Conservation (phyloP, 345 rosid genomes). For the Heritiera fomes region DNA sequence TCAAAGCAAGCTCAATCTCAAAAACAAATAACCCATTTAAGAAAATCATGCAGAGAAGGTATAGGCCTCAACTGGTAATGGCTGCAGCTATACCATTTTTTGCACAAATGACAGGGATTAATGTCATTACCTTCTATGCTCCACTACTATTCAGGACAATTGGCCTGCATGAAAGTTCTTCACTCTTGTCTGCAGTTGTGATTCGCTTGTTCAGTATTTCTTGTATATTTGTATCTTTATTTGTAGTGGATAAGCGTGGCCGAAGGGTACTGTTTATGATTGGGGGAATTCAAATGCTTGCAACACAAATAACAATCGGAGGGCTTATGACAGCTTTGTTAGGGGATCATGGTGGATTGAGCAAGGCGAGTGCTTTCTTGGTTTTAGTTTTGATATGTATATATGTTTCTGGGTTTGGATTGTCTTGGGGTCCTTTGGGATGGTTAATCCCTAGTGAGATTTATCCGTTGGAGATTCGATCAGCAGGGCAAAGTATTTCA, state of each 20-base stretch:
- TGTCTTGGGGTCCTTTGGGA: slow-evolving; percentile 74
- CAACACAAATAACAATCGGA: slow-evolving; percentile 56
- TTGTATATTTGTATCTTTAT: slow-evolving; percentile 57
- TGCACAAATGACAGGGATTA: slow-evolving; percentile 74
- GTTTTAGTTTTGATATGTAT: slow-evolving; percentile 44
- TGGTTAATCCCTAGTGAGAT: slow-evolving; percentile 73
- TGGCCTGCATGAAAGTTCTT: slow-evolving; percentile 61
- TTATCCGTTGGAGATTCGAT: slow-evolving; percentile 50
- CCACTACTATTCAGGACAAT: slow-evolving; percentile 67
- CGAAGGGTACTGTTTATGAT: slow-evolving; percentile 48
- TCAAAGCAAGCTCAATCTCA: slow-evolving; percentile 38
- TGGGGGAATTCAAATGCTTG: slow-evolving; percentile 64
- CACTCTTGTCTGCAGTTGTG: slow-evolving; percentile 54
- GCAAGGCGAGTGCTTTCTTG: slow-evolving; percentile 30
- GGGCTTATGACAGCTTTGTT: slow-evolving; percentile 44
- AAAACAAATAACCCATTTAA: slow-evolving; percentile 40
- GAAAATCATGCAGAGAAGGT: slow-evolving; percentile 44
- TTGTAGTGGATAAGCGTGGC: slow-evolving; percentile 59
- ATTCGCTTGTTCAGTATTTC: slow-evolving; percentile 47
- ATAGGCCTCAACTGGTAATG: slow-evolving; percentile 70
- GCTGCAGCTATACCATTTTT: slow-evolving; percentile 67
- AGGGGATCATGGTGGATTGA: slow-evolving; percentile 45
- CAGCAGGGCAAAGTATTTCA: slow-evolving; percentile 54
- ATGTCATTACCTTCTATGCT: slow-evolving; percentile 65
- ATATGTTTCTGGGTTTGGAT: slow-evolving; percentile 58